Evolutionary conservation across 768 basidiomycete species (phyloP).

Genomic region (Lyophyllum decastes): DNA sequence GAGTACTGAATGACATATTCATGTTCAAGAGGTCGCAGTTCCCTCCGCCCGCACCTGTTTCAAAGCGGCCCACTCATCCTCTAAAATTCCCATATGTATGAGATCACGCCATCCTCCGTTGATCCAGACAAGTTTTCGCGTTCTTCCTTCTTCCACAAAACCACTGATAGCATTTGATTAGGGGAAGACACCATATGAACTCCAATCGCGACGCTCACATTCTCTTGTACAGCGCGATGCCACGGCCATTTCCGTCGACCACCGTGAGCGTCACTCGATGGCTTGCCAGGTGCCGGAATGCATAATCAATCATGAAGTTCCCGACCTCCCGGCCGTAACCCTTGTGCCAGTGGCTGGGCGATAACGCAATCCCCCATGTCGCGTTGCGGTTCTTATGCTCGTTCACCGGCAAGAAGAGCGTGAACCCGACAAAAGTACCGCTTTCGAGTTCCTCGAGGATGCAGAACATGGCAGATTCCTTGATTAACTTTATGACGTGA

Average conservation of each 20-base stretch:
- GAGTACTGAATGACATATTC: too few relatives aligned
- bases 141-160: conserved; percentile 24
- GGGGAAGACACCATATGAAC: neutral
- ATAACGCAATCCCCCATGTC: conserved; percentile 10
- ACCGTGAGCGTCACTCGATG: conserved; percentile 43
- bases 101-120: conserved; percentile 22
- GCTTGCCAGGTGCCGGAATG: conserved; percentile 38
- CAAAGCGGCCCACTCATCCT: conserved; percentile 21
- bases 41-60: neutral
- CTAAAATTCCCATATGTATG: conserved; percentile 24
- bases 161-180: conserved; percentile 9
- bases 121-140: conserved; percentile 19
- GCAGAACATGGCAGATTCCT: conserved; percentile 15
- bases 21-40: neutral
- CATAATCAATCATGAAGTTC: conserved; percentile 39
- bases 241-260: conserved; percentile 37
- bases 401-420: conserved; percentile 8
- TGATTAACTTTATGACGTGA: conserved; percentile 3
- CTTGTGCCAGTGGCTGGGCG: conserved; percentile 33
- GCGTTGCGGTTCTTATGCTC: conserved; percentile 15
- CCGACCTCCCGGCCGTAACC: conserved; percentile 45
- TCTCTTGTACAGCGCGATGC: conserved; percentile 40
- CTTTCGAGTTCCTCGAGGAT: conserved; percentile 15
- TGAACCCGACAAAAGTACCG: conserved; percentile 10
- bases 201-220: conserved; percentile 39